phyloP scores from a whole-genome alignment of 768 basidiomycete genomes.

The Tulasnella sp. region DNA sequence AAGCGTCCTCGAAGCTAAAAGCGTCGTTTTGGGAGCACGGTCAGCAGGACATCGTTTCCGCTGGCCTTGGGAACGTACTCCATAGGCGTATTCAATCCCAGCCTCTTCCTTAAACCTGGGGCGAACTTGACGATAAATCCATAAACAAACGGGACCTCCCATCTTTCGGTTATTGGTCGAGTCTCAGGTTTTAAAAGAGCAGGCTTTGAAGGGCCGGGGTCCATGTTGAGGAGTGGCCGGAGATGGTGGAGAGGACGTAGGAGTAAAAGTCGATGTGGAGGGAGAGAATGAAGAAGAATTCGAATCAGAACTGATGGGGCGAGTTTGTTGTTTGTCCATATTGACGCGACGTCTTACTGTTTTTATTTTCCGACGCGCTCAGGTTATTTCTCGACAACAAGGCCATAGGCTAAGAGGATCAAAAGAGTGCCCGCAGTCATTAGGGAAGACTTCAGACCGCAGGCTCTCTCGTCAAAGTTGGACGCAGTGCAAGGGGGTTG shows the following conservation, averaged over 20 bases:
- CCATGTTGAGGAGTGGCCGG: neutral
- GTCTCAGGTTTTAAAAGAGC: neutral
- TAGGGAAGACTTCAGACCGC: neutral
- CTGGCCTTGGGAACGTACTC: slow-evolving; percentile 55
- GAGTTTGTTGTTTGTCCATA: neutral
- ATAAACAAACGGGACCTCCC: slow-evolving; percentile 84
- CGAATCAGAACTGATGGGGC: slow-evolving; percentile 9
- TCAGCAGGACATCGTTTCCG: neutral
- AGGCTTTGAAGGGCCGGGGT: neutral
- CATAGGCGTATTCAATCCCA: slow-evolving; percentile 74
- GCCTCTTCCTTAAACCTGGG: slow-evolving; percentile 63
- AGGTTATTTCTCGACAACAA: neutral
- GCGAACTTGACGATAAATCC: slow-evolving; percentile 83
- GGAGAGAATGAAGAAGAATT: slow-evolving; percentile 5
- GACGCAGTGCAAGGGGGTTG: neutral
- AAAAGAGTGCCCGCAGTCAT: neutral
- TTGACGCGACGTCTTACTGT: neutral
- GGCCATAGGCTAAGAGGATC: neutral
- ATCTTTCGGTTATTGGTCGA: slow-evolving; percentile 51
- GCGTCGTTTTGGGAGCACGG: neutral
- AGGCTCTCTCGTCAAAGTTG: neutral
- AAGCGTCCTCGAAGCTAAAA: slow-evolving; percentile 69
- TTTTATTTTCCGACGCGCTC: neutral
- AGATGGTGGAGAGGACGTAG: neutral
- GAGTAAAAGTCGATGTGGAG: neutral